Percentiles rank a stretch among this genome's conserved stretches.
Evolutionary conservation across 1,284 basidiomycete species (phyloP).

Genomic region (Cryptococcus sp.): DNA sequence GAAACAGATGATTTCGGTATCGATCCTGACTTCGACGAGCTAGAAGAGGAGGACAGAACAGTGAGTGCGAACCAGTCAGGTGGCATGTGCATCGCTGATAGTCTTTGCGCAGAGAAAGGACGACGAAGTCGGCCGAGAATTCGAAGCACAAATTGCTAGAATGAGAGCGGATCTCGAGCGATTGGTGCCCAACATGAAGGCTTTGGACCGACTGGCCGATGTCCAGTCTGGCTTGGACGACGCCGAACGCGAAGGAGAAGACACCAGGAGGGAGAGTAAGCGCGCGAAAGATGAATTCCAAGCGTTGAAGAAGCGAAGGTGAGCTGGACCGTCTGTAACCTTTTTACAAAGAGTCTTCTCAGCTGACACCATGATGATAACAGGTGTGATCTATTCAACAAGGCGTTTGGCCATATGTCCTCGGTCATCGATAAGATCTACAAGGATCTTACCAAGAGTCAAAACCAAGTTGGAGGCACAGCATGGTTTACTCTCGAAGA

Average conservation of each 20-base stretch:
- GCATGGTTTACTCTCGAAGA: conserved; percentile 96
- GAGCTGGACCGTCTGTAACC: conserved; percentile 24
- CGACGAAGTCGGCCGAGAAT: conserved; percentile 67
- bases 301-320: conserved; percentile 81
- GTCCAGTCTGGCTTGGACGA: conserved; percentile 68
- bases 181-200: conserved; percentile 96
- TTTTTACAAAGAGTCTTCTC: not conserved
- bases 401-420: conserved; percentile 94
- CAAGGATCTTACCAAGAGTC: conserved; percentile 93
- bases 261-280: conserved; percentile 74
- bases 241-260: conserved; percentile 61
- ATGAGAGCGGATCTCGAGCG: conserved; percentile 82
- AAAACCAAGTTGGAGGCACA: conserved; percentile 75
- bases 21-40: conserved; percentile 77
- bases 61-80: conserved; percentile 52
- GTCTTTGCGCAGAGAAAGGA: conserved; percentile 62
- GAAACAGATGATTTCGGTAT: conserved; percentile 82
- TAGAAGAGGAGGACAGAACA: conserved; percentile 82
- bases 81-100: not conserved
- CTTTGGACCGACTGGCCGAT: conserved; percentile 89
- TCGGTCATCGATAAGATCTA: conserved; percentile 93
- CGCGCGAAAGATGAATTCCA: conserved; percentile 87
- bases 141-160: conserved; percentile 75
- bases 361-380: not conserved
- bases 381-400: conserved; percentile 87